These are phyloP conservation scores for Aureobasidium namibiae DNA, from an alignment of 2,329 filamentous ascomycete species.

Conservation along the genomic window DNA sequence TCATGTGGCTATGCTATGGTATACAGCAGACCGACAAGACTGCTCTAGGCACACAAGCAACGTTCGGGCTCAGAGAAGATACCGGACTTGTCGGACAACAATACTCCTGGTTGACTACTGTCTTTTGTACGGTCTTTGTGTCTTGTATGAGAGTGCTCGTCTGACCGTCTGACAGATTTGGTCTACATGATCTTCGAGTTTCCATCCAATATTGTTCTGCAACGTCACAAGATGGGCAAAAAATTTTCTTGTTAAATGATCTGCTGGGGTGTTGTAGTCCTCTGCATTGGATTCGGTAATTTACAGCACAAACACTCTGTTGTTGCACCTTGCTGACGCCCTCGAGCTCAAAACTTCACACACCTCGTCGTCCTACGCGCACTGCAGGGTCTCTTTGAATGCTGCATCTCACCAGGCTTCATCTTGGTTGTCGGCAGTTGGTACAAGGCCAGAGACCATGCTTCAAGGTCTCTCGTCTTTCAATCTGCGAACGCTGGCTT, in stretches of 20 bases:
- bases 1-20: conserved; percentile 44
- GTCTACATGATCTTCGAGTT: conserved; percentile 32
- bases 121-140: conserved; percentile 26
- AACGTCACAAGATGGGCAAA: conserved; percentile 29
- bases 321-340: background rate
- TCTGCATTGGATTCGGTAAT: conserved; percentile 21
- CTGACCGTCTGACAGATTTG: conserved; percentile 21
- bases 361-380: conserved; percentile 29
- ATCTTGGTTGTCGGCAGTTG: conserved; percentile 28
- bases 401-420: conserved; percentile 30
- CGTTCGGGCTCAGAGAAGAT: conserved; percentile 44
- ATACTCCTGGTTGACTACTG: conserved; percentile 34
- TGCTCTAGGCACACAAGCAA: conserved; percentile 30
- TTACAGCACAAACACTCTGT: background rate
- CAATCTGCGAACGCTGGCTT: conserved; percentile 31
- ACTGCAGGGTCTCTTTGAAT: conserved; percentile 32
- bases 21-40: conserved; percentile 44
- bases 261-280: conserved; percentile 23
- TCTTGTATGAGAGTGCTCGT: background rate
- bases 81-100: conserved; percentile 29
- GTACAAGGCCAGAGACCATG: conserved; percentile 29
- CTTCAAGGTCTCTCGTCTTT: conserved; percentile 29
- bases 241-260: conserved; percentile 31
- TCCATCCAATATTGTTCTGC: conserved; percentile 27
- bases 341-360: conserved; percentile 23